These are phyloP conservation scores for Podosphaera fusca DNA, from an alignment of 2,329 filamentous ascomycete species.

Conservation along the genomic window DNA sequence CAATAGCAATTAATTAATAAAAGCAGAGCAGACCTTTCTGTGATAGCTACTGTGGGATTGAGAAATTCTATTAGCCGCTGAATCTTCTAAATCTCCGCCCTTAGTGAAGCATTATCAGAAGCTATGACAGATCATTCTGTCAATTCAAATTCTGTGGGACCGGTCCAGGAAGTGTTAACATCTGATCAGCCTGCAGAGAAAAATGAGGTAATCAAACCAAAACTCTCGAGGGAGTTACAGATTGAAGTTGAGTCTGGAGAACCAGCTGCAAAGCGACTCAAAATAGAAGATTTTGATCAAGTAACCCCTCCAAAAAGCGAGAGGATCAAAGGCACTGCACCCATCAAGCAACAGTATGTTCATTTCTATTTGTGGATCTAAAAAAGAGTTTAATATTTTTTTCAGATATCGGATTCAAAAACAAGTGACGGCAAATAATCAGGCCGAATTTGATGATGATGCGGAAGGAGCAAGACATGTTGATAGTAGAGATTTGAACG, in stretches of 20 bases:
- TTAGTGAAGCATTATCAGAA: too few relatives aligned
- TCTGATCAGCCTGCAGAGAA: too few relatives aligned
- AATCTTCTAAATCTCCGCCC: too few relatives aligned
- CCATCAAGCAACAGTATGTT: slow-evolving; percentile 13
- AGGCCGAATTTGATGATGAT: slow-evolving; percentile 23
- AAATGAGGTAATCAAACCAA: too few relatives aligned
- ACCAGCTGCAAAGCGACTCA: slow-evolving; percentile 35
- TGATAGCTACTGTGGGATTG: too few relatives aligned
- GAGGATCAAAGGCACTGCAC: slow-evolving; percentile 14
- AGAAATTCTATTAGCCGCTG: too few relatives aligned
- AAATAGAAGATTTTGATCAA: slow-evolving; percentile 16
- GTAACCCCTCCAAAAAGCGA: slow-evolving; percentile 1
- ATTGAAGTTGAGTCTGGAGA: slow-evolving; percentile 14
- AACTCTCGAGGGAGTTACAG: slow-evolving; percentile 1
- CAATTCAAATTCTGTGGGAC: too few relatives aligned
- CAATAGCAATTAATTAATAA: too few relatives aligned
- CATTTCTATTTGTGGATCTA: slow-evolving; percentile 1
- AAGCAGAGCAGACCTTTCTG: too few relatives aligned
- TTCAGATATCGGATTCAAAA: slow-evolving; percentile 13
- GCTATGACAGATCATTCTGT: too few relatives aligned
- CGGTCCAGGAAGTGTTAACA: too few relatives aligned
- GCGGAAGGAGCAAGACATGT: slow-evolving; percentile 27
- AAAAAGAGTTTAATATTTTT: slow-evolving; percentile 1
- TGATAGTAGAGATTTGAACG: slow-evolving; percentile 14
- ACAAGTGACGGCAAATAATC: slow-evolving; percentile 2